phyloP scores from a whole-genome alignment of 331 rosid species.

The Quercus phellos region DNA sequence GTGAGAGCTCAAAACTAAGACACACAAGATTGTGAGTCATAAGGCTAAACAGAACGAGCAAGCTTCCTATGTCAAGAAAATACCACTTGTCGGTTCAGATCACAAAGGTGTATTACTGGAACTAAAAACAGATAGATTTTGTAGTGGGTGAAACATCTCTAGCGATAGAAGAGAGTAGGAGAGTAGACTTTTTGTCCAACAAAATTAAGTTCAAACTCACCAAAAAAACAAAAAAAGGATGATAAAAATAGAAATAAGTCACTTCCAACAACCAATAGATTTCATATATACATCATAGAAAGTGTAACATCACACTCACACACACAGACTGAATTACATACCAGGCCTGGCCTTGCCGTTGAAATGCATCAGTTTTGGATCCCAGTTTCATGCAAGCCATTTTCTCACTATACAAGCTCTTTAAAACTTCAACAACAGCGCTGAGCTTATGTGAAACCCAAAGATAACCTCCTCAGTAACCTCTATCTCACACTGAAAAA shows the following conservation, averaged over 20 bases:
- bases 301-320: not conserved
- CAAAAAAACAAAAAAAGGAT: not conserved
- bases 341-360: conserved; percentile 99
- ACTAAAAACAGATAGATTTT: not conserved
- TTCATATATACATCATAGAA: not conserved
- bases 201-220: not conserved
- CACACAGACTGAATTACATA: conserved; percentile 20
- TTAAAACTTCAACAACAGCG: conserved; percentile 17
- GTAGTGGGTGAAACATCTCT: not conserved
- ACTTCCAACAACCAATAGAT: not conserved
- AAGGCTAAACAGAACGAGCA: not conserved
- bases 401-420: conserved; percentile 24
- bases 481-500: conserved; percentile 18
- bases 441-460: conserved; percentile 5
- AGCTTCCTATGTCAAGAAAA: not conserved
- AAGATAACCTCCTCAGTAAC: conserved; percentile 15
- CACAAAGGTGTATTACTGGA: not conserved
- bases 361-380: conserved; percentile 91
- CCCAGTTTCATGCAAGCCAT: conserved; percentile 97
- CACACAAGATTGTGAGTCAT: not conserved
- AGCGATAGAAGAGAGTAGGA: not conserved
- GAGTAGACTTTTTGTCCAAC: not conserved
- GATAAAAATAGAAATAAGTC: not conserved
- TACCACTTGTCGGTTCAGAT: not conserved
- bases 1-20: not conserved